Evolutionary conservation across 331 rosid genomes (phyloP).

Genomic region (Pyrus hybrid): DNA sequence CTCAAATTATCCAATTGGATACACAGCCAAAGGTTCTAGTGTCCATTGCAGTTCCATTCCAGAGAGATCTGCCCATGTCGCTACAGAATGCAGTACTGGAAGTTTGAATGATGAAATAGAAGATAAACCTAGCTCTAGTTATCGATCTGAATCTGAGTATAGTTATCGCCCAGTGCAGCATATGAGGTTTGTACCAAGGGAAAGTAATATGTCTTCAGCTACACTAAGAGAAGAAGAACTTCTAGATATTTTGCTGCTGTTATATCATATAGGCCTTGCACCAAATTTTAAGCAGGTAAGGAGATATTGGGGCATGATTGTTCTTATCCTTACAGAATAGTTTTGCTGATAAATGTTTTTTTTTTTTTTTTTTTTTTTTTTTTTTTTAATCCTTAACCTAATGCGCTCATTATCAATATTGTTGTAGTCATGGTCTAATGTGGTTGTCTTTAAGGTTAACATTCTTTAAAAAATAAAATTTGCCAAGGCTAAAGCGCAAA

Average conservation of each 20-base stretch:
- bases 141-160: conserved; percentile 73
- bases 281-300: conserved; percentile 90
- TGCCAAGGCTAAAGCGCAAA: not conserved
- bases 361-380: not conserved
- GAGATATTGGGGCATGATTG: not conserved
- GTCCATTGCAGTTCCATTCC: conserved; percentile 62
- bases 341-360: not conserved
- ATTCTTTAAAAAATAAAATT: not conserved
- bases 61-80: conserved; percentile 77
- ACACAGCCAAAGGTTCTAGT: conserved; percentile 60
- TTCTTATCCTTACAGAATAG: not conserved
- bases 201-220: conserved; percentile 55
- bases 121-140: conserved; percentile 90
- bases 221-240: conserved; percentile 81
- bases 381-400: not conserved
- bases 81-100: conserved; percentile 74
- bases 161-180: conserved; percentile 51
- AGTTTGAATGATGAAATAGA: conserved; percentile 72
- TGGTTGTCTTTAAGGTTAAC: not conserved
- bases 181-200: conserved; percentile 53
- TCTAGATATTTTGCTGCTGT: conserved; percentile 68
- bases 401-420: not conserved
- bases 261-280: conserved; percentile 84
- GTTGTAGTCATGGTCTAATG: not conserved
- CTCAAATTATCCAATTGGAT: conserved; percentile 57